Base-by-base conservation (phyloP, 2,329 filamentous ascomycete genomes). In the Colletotrichum nymphaeae region DNA sequence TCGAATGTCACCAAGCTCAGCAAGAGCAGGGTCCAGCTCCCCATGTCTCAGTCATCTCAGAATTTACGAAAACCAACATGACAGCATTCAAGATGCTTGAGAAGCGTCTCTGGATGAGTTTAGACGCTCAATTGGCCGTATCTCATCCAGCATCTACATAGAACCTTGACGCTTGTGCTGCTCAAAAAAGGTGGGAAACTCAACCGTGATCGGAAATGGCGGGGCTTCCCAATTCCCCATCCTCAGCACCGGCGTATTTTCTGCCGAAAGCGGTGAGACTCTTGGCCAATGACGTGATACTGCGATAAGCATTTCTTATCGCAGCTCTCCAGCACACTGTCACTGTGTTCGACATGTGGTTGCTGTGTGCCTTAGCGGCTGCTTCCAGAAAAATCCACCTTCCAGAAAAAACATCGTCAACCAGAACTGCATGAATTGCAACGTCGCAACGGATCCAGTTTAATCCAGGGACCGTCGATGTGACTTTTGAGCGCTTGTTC, bases 311-410 rank as follows among this genome's bases (percentile, higher is more conserved):
- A 14, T 2, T 3, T 30, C 46, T 73, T 70, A 73, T 73, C 70
- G 56, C 19, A 58, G 6, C 37, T 57, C 28, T 24, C 11, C 12
- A 12, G 32, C 32, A 19, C 22, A 14, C 26, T 14, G 53, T 55
- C 49, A 32, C 12, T 60, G 60, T 37, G 32, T 32, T 28, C 14
- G 26, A 60, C 59, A 37, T 60, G 67, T 67, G 53, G 60, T 22
- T 19, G 12, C 14, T 6, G 30, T 28, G 19, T 52, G 42, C 28
- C n/a, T 53, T 37, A 52, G 30, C 53, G 60, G 56, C 46, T 26
- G 67, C 60, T 70, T 73, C 70, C 12, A 62, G 59, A 70, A 70
- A 73, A 73, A 66, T 66, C 60, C 60, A 73, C 56, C 42, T 46
- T n/a, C 42, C 35, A 19, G 7, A 28, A 65, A 56, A 35, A 58